phyloP scores from a whole-genome alignment of 345 rosid species.

The Balakata baccata region DNA sequence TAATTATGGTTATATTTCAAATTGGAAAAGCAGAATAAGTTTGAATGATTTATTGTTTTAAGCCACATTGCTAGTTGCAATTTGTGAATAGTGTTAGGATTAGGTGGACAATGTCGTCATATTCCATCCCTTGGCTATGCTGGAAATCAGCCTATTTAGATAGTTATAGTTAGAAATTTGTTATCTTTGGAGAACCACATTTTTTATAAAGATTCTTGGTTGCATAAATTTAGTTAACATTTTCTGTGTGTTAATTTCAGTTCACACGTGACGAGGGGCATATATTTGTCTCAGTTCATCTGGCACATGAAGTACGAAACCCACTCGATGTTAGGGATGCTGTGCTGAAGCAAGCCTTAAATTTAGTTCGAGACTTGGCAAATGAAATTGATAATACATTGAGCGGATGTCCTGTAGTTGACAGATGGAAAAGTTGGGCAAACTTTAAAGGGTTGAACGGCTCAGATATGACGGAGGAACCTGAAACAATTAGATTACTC shows the following conservation, averaged over 20 bases:
- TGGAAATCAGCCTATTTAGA: background rate
- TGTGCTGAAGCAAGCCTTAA: conserved; percentile 52
- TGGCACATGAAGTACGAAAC: conserved; percentile 58
- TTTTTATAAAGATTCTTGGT: background rate
- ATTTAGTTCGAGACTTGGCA: conserved; percentile 35
- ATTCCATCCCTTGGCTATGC: background rate
- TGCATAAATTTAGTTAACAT: conserved; percentile 14
- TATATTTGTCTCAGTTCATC: conserved; percentile 80
- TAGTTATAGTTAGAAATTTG: background rate
- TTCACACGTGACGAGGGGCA: conserved; percentile 79
- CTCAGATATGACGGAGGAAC: conserved; percentile 24
- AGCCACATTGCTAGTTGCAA: background rate
- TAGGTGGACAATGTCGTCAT: background rate
- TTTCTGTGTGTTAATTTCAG: conserved; percentile 39
- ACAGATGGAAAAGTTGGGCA: conserved; percentile 84
- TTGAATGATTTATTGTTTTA: conserved; percentile 2
- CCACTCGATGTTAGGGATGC: conserved; percentile 40
- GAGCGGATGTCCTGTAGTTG: conserved; percentile 76
- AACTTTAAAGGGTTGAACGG: conserved; percentile 41
- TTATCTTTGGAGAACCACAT: background rate
- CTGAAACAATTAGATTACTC: conserved; percentile 49
- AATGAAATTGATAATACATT: conserved; percentile 41
- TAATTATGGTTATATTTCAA: background rate
- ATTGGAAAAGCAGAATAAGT: background rate
- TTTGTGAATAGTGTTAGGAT: background rate